Evolutionary conservation across 768 basidiomycete genomes (phyloP).

Genomic region (Brasilioporus rufonigricans): DNA sequence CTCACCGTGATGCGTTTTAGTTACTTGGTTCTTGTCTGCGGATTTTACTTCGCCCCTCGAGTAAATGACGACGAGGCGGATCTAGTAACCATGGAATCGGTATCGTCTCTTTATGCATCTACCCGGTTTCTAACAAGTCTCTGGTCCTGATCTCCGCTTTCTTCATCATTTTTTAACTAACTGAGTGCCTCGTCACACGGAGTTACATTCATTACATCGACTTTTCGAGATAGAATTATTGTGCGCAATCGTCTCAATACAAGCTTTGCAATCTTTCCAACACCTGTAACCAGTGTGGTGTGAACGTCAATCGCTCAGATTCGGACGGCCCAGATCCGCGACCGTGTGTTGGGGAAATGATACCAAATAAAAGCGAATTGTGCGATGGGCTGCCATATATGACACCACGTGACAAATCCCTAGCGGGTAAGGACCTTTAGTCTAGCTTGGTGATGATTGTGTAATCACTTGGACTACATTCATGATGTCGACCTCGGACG

Average conservation of each 20-base stretch:
- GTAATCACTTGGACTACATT: not conserved
- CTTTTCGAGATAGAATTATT: not conserved
- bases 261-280: slow-evolving; percentile 40
- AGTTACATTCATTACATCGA: slow-evolving; percentile 16
- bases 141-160: slow-evolving; percentile 11
- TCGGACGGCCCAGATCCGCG: too few relatives aligned
- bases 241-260: slow-evolving; percentile 38
- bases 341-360: too few relatives aligned
- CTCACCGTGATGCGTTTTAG: slow-evolving; percentile 39
- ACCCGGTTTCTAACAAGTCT: slow-evolving; percentile 11
- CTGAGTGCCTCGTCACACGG: not conserved
- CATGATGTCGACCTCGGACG: slow-evolving; percentile 58
- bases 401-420: too few relatives aligned
- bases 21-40: slow-evolving; percentile 86
- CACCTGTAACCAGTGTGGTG: slow-evolving; percentile 8
- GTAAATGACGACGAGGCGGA: slow-evolving; percentile 21
- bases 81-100: slow-evolving; percentile 3
- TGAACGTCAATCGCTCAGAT: not conserved
- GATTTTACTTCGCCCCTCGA: slow-evolving; percentile 87
- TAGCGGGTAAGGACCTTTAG: too few relatives aligned
- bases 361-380: too few relatives aligned
- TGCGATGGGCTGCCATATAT: too few relatives aligned
- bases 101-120: slow-evolving; percentile 1
- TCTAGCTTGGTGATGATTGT: too few relatives aligned
- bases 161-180: slow-evolving; percentile 1